These are phyloP conservation scores for Penicillium argentinense DNA, from an alignment of 495 filamentous ascomycete species.

Conservation along the genomic window DNA sequence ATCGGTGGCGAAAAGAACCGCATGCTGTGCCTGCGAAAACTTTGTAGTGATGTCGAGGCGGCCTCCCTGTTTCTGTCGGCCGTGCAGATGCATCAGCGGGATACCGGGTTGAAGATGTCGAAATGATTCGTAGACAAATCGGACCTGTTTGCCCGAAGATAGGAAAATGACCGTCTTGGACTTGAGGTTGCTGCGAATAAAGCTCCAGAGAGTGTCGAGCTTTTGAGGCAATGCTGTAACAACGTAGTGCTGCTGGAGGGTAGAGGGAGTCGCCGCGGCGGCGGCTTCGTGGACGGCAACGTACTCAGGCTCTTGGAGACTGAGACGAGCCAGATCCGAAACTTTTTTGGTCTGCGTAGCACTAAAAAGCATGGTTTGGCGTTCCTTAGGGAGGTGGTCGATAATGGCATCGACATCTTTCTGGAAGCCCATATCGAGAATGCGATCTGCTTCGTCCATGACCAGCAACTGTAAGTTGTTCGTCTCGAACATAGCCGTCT, in stretches of 20 bases:
- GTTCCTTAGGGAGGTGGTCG: slow-evolving; percentile 80
- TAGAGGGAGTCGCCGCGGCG: slow-evolving; percentile 74
- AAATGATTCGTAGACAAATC: slow-evolving; percentile 92
- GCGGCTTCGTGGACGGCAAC: slow-evolving; percentile 89
- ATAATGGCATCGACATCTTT: slow-evolving; percentile 88
- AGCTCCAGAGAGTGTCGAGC: slow-evolving; percentile 86
- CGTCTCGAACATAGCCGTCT: slow-evolving; percentile 87
- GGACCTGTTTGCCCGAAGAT: slow-evolving; percentile 92
- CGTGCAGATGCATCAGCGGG: slow-evolving; percentile 91
- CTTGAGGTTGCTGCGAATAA: slow-evolving; percentile 84
- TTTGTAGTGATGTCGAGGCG: slow-evolving; percentile 80
- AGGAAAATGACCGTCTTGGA: slow-evolving; percentile 92
- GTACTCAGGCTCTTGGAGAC: slow-evolving; percentile 89
- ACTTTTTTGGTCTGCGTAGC: slow-evolving; percentile 96
- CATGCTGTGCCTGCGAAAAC: slow-evolving; percentile 74
- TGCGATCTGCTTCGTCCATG: slow-evolving; percentile 93
- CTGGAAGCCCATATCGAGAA: slow-evolving; percentile 98
- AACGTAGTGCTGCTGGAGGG: slow-evolving; percentile 88
- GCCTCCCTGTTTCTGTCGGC: slow-evolving; percentile 87
- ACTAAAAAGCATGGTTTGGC: slow-evolving; percentile 93
- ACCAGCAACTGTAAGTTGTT: slow-evolving; percentile 91
- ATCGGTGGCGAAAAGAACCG: slow-evolving; percentile 93
- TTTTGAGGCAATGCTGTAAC: slow-evolving; percentile 82
- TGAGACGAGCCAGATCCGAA: slow-evolving; percentile 84
- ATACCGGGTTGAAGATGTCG: slow-evolving; percentile 93